Base-by-base conservation (phyloP, 129 eudicot genomes). In the Centrapalus pauciflorus region DNA sequence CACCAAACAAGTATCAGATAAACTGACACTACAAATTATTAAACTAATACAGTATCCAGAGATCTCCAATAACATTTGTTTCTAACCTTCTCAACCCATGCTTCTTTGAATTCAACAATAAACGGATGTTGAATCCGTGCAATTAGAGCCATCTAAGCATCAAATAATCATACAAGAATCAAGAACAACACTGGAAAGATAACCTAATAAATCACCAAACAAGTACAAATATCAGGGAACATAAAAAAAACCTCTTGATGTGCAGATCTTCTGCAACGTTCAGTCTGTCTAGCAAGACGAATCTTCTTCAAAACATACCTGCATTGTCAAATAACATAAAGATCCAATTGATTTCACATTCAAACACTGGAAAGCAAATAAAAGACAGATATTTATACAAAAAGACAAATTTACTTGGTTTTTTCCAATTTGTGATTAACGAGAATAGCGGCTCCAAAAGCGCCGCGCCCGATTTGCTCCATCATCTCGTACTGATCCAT, bases 401-500 rank as follows among this genome's bases (percentile, higher is more conserved):
- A 35, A 41, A 8, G 17, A 7, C 4, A 41, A 35, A 23, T n/a
- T n/a, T 83, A 93, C 99, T 89, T 93, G 69, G 87, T 83, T 76
- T 76, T 93, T 52, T 93, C 99, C 40, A 78, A 28, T 80, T 86
- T 93, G 79, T 93, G 96, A 82, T 88, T 76, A 8, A 93, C 99
- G 69, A 93, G 92, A 82, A 93, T 93, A 70, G 99, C 99, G 32
- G 99, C 99, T 24, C 99, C 99, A 74, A 93, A 93, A 64, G 99
- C 99, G 9, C 99, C 99, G 13, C 99, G 88, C 4, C 99, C 99
- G 76, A 93, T 93, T 81, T 93, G 99, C 86, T 93, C 99, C 96
- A 93, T 89, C 79, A 89, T 84, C 84, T 93, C 99, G 41, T 93
- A 93, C 67, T 93, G 99, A 77, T 93, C 99, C 99, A 93, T 93